A percentile compares a stretch with the other conserved stretches of the same genome.
Evolutionary conservation across 2,329 filamentous ascomycete genomes (phyloP).

Genomic region (Furcasterigmium furcatum): DNA sequence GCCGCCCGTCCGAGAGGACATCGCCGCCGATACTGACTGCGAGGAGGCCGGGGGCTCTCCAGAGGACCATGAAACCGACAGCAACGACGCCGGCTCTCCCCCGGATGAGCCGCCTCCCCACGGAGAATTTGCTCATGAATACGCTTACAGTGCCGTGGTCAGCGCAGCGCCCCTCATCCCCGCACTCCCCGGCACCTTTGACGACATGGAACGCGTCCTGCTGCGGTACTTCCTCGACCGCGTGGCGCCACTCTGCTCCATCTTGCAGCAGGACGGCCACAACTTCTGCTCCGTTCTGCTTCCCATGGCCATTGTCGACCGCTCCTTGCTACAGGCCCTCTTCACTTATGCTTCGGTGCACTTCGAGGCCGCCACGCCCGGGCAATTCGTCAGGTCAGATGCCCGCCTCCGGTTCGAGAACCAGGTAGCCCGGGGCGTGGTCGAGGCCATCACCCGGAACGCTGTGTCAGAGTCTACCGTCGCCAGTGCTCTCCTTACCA

Average conservation of each 20-base stretch:
- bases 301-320: slow-evolving; percentile 3
- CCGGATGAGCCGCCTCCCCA: too few species aligned
- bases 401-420: not conserved
- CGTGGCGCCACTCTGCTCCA: slow-evolving; percentile 1
- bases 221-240: slow-evolving; percentile 1
- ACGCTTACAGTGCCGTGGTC: too few species aligned
- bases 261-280: not conserved
- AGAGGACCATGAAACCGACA: too few species aligned
- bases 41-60: too few species aligned
- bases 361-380: not conserved
- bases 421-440: not conserved
- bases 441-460: not conserved
- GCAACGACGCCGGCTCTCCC: too few species aligned
- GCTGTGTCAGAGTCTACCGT: not conserved
- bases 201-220: not conserved
- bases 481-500: slow-evolving; percentile 1
- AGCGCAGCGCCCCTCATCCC: not conserved
- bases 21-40: too few species aligned
- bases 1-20: not conserved
- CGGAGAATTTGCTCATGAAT: too few species aligned
- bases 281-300: slow-evolving; percentile 1
- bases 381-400: not conserved
- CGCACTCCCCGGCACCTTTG: not conserved
- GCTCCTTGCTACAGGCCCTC: not conserved
- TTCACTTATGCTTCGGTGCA: slow-evolving; percentile 1